These are phyloP conservation scores for Pseudocercospora musae DNA, from an alignment of 2,329 filamentous ascomycete genomes.

Conservation along the genomic window DNA sequence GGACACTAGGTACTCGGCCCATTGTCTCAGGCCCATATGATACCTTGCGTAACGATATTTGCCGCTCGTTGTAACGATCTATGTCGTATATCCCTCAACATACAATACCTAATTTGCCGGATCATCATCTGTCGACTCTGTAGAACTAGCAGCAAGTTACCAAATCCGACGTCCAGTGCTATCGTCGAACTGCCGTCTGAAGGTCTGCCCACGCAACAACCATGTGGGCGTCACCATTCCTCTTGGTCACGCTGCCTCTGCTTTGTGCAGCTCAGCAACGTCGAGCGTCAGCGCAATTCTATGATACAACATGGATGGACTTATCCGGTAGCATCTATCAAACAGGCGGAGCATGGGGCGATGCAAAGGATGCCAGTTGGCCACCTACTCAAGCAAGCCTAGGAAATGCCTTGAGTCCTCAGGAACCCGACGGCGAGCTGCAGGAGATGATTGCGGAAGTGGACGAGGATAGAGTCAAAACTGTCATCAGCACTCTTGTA, in stretches of 20 bases:
- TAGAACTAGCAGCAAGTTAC: too few relatives aligned
- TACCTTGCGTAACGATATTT: background rate
- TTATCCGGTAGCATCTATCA: constrained; percentile 28
- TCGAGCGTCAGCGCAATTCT: background rate
- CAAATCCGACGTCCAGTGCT: too few relatives aligned
- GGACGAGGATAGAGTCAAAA: constrained; percentile 46
- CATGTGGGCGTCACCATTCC: background rate
- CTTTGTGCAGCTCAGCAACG: background rate
- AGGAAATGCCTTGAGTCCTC: constrained; percentile 36
- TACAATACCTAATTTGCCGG: too few relatives aligned
- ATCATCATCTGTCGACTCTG: too few relatives aligned
- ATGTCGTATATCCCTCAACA: too few relatives aligned
- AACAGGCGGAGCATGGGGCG: constrained; percentile 20
- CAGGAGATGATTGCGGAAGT: constrained; percentile 41
- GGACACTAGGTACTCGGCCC: background rate
- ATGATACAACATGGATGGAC: constrained; percentile 22
- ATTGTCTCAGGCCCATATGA: background rate
- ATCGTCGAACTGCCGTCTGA: too few relatives aligned
- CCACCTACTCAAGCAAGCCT: constrained; percentile 39
- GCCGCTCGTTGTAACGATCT: background rate
- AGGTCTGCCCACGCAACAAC: too few relatives aligned
- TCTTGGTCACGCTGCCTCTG: background rate
- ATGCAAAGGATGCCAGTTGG: constrained; percentile 36
- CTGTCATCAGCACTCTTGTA: constrained; percentile 53
- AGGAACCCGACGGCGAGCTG: constrained; percentile 42